Conservation (phyloP, 2,329 filamentous ascomycete species). For the Ophiostoma ulmi region DNA sequence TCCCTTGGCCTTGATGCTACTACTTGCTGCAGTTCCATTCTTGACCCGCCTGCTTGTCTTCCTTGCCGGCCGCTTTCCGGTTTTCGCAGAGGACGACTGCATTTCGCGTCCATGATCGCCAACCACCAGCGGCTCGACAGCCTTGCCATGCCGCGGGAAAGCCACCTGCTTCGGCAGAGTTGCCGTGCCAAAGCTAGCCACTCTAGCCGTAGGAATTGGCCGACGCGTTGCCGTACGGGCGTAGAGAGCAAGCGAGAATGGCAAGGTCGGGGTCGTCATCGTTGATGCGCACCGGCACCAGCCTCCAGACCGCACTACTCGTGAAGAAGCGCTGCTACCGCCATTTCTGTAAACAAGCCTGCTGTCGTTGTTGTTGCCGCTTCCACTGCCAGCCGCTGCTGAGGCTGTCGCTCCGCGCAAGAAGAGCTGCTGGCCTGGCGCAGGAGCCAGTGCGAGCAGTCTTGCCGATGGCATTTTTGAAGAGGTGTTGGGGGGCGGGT, state of each 20-base stretch:
- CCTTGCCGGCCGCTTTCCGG: neutral
- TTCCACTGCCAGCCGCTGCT: conserved; percentile 13
- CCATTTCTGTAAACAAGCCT: neutral
- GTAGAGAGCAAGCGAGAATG: neutral
- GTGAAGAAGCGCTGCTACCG: neutral
- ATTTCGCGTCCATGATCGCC: neutral
- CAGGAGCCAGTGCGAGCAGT: conserved; percentile 22
- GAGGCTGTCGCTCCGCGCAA: conserved; percentile 21
- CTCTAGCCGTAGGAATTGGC: conserved; percentile 8
- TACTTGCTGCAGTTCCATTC: neutral
- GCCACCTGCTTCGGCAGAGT: conserved; percentile 38
- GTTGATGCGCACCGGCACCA: conserved; percentile 18
- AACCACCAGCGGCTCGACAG: conserved; percentile 48
- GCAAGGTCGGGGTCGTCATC: neutral
- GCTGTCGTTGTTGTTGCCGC: conserved; percentile 9
- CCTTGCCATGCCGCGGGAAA: conserved; percentile 56
- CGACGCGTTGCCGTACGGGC: neutral
- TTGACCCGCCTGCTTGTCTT: conserved; percentile 13
- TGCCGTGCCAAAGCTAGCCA: conserved; percentile 38
- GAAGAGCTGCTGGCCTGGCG: conserved; percentile 22
- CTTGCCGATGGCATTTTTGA: conserved; percentile 21
- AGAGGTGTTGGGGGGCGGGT: neutral
- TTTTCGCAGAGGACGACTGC: conserved; percentile 12
- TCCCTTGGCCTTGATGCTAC: neutral
- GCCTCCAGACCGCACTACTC: neutral